Evolutionary conservation across 1,139 yeast species (phyloP).

Genomic region (Candida tetrigidarum): DNA sequence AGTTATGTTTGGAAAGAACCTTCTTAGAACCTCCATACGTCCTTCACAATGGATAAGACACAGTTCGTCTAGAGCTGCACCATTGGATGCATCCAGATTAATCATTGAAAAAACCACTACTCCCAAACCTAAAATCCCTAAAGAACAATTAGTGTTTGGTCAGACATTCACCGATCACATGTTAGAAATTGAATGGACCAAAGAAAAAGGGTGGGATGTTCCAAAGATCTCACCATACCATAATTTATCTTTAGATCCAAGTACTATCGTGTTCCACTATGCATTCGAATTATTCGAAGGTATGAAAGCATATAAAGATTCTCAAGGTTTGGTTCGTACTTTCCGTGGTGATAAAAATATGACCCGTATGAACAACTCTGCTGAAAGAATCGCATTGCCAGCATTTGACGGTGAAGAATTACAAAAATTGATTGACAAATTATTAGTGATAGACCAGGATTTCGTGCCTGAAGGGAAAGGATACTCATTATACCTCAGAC

Average conservation of each 20-base stretch:
- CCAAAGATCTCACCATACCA: conserved; percentile 90
- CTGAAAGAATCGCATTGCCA: conserved; percentile 87
- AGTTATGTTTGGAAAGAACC: conserved; percentile 1
- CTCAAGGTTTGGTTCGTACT: conserved; percentile 68
- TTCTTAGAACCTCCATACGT: conserved; percentile 5
- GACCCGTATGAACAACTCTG: conserved; percentile 87
- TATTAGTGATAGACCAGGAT: conserved; percentile 71
- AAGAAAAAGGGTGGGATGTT: conserved; percentile 76
- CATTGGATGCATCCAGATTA: conserved; percentile 71
- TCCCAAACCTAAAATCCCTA: conserved; percentile 74
- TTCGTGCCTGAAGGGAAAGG: conserved; percentile 87
- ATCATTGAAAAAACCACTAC: conserved; percentile 55
- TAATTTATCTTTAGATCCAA: conserved; percentile 76
- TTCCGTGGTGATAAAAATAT: conserved; percentile 93
- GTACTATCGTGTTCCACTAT: conserved; percentile 89
- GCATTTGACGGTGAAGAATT: conserved; percentile 79
- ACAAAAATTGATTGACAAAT: conserved; percentile 72
- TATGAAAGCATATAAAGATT: conserved; percentile 86
- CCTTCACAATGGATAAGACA: conserved; percentile 8
- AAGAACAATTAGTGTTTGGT: conserved; percentile 83
- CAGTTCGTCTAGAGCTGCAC: conserved; percentile 12
- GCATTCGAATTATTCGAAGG: conserved; percentile 97
- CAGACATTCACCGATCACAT: conserved; percentile 89
- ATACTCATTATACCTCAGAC: conserved; percentile 89
- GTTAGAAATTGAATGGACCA: conserved; percentile 86